Evolutionary conservation across 1,284 basidiomycete species (phyloP).

Genomic region (Fomitopsis pinicola): DNA sequence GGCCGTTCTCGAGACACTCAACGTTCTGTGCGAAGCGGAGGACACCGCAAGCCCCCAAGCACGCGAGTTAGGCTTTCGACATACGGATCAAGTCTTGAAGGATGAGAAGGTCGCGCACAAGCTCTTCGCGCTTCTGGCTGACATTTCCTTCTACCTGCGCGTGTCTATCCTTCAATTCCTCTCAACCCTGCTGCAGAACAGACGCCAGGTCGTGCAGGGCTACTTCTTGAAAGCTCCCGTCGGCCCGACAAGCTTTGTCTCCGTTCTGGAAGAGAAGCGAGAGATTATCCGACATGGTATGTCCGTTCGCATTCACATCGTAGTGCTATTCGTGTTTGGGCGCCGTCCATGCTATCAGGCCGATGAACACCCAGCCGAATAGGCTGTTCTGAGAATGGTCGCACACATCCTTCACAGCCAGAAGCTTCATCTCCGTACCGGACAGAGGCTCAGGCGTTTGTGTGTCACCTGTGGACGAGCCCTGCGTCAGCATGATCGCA

Average conservation of each 20-base stretch:
- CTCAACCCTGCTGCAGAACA: slow-evolving; percentile 73
- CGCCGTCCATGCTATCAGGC: slow-evolving; percentile 1
- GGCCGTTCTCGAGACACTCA: slow-evolving; percentile 85
- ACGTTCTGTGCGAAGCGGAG: slow-evolving; percentile 70
- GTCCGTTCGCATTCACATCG: slow-evolving; percentile 21
- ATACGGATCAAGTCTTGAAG: slow-evolving; percentile 69
- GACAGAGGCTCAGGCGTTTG: neutral
- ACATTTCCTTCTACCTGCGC: slow-evolving; percentile 81
- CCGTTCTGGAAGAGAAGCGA: slow-evolving; percentile 73
- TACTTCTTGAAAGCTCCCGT: slow-evolving; percentile 85
- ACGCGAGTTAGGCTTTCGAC: slow-evolving; percentile 68
- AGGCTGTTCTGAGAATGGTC: neutral
- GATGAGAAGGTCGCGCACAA: slow-evolving; percentile 73
- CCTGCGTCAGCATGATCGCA: neutral
- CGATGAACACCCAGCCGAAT: neutral
- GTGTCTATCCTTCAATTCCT: slow-evolving; percentile 87
- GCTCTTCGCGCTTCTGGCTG: slow-evolving; percentile 74
- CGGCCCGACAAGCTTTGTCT: slow-evolving; percentile 70
- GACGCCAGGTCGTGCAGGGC: slow-evolving; percentile 77
- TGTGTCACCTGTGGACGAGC: neutral
- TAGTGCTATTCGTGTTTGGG: neutral
- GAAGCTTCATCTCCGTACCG: neutral
- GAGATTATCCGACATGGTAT: slow-evolving; percentile 83
- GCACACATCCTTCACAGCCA: neutral
- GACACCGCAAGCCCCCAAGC: slow-evolving; percentile 33